Base-by-base conservation (phyloP, 768 basidiomycete genomes). In the Fistulinella prunicolor region DNA sequence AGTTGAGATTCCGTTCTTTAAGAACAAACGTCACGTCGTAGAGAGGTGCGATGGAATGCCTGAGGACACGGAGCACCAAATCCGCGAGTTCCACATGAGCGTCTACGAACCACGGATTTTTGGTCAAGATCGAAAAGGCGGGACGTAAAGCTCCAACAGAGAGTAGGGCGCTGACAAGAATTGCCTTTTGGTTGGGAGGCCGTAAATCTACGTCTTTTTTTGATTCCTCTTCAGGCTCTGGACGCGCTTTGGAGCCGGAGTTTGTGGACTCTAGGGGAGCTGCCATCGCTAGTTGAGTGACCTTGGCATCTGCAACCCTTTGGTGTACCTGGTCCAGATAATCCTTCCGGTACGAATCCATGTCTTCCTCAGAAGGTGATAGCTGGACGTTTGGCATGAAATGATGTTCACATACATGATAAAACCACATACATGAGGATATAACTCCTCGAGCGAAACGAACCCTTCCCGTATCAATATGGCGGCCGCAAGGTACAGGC, bases 391-490 rank as follows among this genome's bases (percentile, higher is more conserved):
- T 46, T 36, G 23, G 19, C 22, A 40, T 60, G 20, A 65, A 38
- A 3, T 21, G 8, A 45, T 8, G 23, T 30, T n/a, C 14, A 46
- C 29, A 24, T 12, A 49, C 10, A 46, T 8, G 20, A 45, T 38
- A 19, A 21, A 47, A 23, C 19, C 10, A 22, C 85, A 56, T 61
- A 94, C 93, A 70, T 98, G 94, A n/a, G 89, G 82, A 69, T 93
- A 93, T 10, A 99, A 68, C 62, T 96, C 95, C 61, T 92, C 85
- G 9, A 95, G 68, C 3, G 83, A 79, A 47, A 98, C 79, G 61
- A 94, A 88, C 2, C 88, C 87, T 68, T 97, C 89, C 21, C 89
- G 86, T 55, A 98, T 89, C 32, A 98, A 73, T 12, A 98, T 71
- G 6, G 94, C 94, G 0, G 93, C 83, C 19, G 86, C 78, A 29